Evolutionary conservation across 2,329 filamentous ascomycete genomes (phyloP), one percentile per base, ranked within the genome.

Genomic region (Hymenoscyphus albidus): DNA sequence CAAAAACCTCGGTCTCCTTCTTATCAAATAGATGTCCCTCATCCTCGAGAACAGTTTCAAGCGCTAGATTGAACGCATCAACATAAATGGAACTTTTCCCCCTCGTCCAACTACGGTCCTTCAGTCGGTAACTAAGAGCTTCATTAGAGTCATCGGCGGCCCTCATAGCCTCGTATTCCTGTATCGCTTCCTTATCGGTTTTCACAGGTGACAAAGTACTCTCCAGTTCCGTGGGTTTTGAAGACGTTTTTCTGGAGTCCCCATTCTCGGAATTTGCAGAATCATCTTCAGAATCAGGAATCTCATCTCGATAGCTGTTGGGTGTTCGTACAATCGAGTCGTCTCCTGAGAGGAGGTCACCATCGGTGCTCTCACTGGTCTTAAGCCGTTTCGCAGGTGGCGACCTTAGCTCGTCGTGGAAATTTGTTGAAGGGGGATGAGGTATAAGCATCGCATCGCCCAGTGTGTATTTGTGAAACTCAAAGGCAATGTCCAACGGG

Each of bases 21-120:
- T 87, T 85, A 71, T 95, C 85, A 74, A 98, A 99, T 0, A 99
- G 80, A 77, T 97, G 92, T 0, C 85, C 84, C 77, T 99, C 95
- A 64, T 98, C 92, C 59, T 92, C 88, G 13, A 98, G 79, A 3
- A 99, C 95, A 0, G 92, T 97, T 65, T 94, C 88, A 59, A 99
- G 80, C 1, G 94, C 92, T 14, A 98, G 81, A 73, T 97, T 97
- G 81, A 99, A 99, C 0, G 95, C 95, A 78, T 99, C 95, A 18
- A 97, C 92, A 72, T 99, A 99, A 63, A 99, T 92, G 1, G 93
- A 98, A 73, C 88, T 96, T 75, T 87, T 88, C 0, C 92, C 92
- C 72, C 83, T 86, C 4, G 87, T 78, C 92, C 92, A 97, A 65
- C 79, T 83, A 60, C 80, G 80, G 61, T 86, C 78, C 64, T 82